These are phyloP conservation scores for Allium cepa DNA, from an alignment of 106 monocot species.

Conservation along the genomic window DNA sequence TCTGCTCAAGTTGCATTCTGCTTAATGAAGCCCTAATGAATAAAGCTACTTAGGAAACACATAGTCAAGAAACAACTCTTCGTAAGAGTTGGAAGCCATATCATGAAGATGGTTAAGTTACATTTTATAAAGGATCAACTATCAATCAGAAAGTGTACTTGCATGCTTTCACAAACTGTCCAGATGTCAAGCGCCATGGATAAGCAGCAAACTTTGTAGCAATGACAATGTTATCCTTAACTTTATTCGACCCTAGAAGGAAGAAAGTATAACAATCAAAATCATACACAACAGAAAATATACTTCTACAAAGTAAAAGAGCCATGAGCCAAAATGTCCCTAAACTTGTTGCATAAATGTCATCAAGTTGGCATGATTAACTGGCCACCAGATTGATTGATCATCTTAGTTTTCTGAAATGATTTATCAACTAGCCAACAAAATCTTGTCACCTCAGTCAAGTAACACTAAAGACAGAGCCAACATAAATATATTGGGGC, in stretches of 20 bases:
- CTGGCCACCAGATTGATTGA: too few relatives aligned
- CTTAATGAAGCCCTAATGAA: slow-evolving; percentile 75
- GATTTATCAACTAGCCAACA: too few relatives aligned
- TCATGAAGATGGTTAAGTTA: too few relatives aligned
- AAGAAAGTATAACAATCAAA: slow-evolving; percentile 3
- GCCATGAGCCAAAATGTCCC: too few relatives aligned
- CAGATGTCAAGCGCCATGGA: slow-evolving; percentile 89
- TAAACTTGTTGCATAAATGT: too few relatives aligned
- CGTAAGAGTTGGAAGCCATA: neutral
- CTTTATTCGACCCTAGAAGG: slow-evolving; percentile 43
- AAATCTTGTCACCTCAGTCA: too few relatives aligned
- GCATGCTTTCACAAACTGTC: slow-evolving; percentile 94
- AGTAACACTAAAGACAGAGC: too few relatives aligned
- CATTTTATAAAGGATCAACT: slow-evolving; percentile 1
- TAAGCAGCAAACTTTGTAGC: slow-evolving; percentile 99
- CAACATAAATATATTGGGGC: too few relatives aligned
- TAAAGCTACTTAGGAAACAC: slow-evolving; percentile 3
- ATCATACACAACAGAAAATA: too few relatives aligned
- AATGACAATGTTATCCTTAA: slow-evolving; percentile 56
- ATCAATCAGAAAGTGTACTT: slow-evolving; percentile 55
- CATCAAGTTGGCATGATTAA: too few relatives aligned
- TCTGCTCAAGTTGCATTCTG: slow-evolving; percentile 69
- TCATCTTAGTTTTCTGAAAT: too few relatives aligned
- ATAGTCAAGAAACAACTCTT: neutral
- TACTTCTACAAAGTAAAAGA: too few relatives aligned